Evolutionary conservation across 495 filamentous ascomycete genomes (phyloP).

Genomic region (Penicillium longicatenatum): DNA sequence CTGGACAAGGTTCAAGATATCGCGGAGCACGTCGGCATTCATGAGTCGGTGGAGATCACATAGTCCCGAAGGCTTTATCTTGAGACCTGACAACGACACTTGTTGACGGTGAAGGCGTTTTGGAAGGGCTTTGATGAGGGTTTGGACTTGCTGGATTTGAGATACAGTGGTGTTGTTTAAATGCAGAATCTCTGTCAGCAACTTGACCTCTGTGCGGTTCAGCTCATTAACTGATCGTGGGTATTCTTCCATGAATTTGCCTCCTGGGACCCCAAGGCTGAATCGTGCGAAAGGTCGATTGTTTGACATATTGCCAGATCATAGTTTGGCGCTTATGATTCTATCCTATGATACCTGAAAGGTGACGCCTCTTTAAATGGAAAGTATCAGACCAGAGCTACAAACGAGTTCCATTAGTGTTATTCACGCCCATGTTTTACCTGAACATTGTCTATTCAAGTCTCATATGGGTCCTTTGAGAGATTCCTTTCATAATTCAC

Average conservation of each 20-base stretch:
- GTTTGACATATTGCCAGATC: background rate
- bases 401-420: background rate
- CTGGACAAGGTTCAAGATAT: constrained; percentile 27
- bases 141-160: constrained; percentile 3
- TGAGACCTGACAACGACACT: constrained; percentile 1
- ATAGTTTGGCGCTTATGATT: background rate
- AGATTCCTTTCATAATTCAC: background rate
- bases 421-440: too few relatives aligned
- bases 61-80: constrained; percentile 3
- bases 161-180: constrained; percentile 14
- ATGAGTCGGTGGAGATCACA: constrained; percentile 23
- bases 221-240: constrained; percentile 24
- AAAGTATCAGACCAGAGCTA: background rate
- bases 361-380: background rate
- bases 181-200: constrained; percentile 28
- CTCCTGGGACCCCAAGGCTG: background rate
- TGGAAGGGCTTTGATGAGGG: constrained; percentile 21
- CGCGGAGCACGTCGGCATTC: constrained; percentile 23
- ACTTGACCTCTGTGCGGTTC: constrained; percentile 20
- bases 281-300: background rate
- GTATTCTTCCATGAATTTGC: constrained; percentile 9
- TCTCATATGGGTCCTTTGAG: too few relatives aligned
- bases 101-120: constrained; percentile 10
- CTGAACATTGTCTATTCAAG: too few relatives aligned
- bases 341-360: background rate